Evolutionary conservation across 2,329 filamentous ascomycete genomes (phyloP), one percentile per base, ranked within the genome.

Genomic region (Cucurbitaria berberidis): DNA sequence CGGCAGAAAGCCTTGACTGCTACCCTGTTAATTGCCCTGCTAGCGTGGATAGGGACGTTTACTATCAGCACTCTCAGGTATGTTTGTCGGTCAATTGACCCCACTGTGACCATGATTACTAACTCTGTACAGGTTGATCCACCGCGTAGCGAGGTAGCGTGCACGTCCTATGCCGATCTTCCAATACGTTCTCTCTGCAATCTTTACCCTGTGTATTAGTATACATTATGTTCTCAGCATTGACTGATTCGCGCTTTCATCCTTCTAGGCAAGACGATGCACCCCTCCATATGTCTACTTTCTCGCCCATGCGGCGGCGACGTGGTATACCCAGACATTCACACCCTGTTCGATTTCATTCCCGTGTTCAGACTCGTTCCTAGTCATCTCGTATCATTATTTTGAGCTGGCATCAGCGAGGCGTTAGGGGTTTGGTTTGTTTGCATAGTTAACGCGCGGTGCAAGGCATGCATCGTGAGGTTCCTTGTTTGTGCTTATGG

Each of bases 41-140:
- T 96, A 55, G 88, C 91, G n/a, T 98, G 93, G 93, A 84, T 93
- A 55, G 82, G 89, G 73, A 97, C 91, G 19, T 96, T 98, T 76
- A 86, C 89, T 44, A 88, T 97, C 52, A 96, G 91, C 75, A 76
- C 73, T 16, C 55, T 76, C 45, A 71, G 74, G 72, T 74, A 58
- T 30, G 59, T 55, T 27, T 24, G 22, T 13, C 27, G 15, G 3
- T 10, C 13, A 13, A 3, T 35, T 39, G 30, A 10, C 7, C 15
- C 22, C 18, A 5, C n/a, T 7, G 3, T 22, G 4, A 15, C 8
- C 16, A 34, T n/a, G 8, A n/a, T 34, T 5, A 42, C 62, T 66
- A 44, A 63, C 35, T 38, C 16, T 18, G 3, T 36, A 21, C 53
- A 68, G 65, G 60, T 61, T 68, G 59, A 67, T 68, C 47, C 63